Evolutionary conservation across 78 protist genomes (phyloP), one percentile per base, ranked within the genome.

Genomic region (Dictyostelium firmibasis): DNA sequence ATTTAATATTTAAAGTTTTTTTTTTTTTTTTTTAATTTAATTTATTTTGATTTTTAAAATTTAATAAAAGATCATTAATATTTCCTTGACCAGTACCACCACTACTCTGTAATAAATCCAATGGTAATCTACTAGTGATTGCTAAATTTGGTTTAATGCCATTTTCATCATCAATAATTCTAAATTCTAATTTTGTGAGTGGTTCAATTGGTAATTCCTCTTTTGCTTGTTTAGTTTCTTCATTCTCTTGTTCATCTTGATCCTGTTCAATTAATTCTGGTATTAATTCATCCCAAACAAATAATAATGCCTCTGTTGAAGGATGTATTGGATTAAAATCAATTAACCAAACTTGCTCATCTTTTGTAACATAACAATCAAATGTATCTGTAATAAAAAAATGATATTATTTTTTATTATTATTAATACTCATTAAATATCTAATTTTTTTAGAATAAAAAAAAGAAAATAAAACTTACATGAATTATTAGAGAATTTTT

Each of bases 251-350:
- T 47, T 85, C 83, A 41, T 84, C 81, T 20, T 84, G 81, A 47
- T 86, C 84, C 2, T 44, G 47, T 78, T 29, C 76, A 18, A 53
- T 81, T 53, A 53, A 62, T 20, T 78, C 87, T 25, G 86, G 88
- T 64, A 81, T 69, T 47, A 89, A 47, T 47, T 89, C 94, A 20
- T 89, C 84, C 94, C 94, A 89, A 29, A 43, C 72, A 31, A 89
- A 89, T n/a, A 89, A 47, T 69, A 89, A 89, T 8, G 74, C 23
- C 8, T 89, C 94, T 35, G 94, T 89, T 13, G 87, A 70, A 43
- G 94, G 94, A 69, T 89, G 87, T 53, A 89, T 81, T 69, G 94
- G 94, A 33, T 89, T 89, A 67, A 89, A 89, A 50, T 89, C 94
- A 7, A 89, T 33, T 23, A 89, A 10, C 69, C 57, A 64, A 23